These are phyloP conservation scores for Ochromonas danica DNA, from an alignment of 108 stramenopile species.

Conservation along the genomic window DNA sequence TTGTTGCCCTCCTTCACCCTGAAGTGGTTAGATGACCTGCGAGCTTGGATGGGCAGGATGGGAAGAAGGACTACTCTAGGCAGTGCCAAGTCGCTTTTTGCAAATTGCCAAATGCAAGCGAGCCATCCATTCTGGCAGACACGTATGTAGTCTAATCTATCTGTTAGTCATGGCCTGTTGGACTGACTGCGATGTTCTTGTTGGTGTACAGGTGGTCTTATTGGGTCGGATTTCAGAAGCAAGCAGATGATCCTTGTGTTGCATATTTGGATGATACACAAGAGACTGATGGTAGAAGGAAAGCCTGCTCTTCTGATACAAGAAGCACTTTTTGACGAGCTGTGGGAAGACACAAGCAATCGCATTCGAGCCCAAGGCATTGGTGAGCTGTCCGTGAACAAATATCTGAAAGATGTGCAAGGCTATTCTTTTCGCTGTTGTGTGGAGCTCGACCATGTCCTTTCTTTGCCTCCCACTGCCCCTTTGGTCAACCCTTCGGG, in stretches of 20 bases:
- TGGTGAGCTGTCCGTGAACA: slow-evolving; percentile 17
- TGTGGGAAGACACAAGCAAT: slow-evolving; percentile 25
- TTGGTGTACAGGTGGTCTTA: neutral
- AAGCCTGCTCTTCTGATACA: slow-evolving; percentile 1
- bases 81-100: neutral
- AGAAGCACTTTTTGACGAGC: slow-evolving; percentile 22
- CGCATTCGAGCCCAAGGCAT: neutral
- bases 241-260: slow-evolving; percentile 16
- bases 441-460: neutral
- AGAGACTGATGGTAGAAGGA: slow-evolving; percentile 29
- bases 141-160: neutral
- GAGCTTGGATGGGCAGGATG: neutral
- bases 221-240: neutral
- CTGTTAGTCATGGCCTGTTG: too few relatives aligned
- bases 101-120: neutral
- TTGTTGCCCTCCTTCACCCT: too few relatives aligned
- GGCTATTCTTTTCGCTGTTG: slow-evolving; percentile 30
- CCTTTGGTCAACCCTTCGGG: neutral
- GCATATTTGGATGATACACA: slow-evolving; percentile 37
- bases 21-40: neutral
- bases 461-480: neutral
- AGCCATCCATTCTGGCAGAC: neutral
- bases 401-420: slow-evolving; percentile 37
- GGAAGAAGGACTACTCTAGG: neutral
- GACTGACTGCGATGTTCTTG: too few relatives aligned